A percentile compares a stretch with the other conserved stretches of the same genome.
These are phyloP conservation scores for Aspergillus coremiiformis DNA, from an alignment of 495 filamentous ascomycete species.

Conservation along the genomic window DNA sequence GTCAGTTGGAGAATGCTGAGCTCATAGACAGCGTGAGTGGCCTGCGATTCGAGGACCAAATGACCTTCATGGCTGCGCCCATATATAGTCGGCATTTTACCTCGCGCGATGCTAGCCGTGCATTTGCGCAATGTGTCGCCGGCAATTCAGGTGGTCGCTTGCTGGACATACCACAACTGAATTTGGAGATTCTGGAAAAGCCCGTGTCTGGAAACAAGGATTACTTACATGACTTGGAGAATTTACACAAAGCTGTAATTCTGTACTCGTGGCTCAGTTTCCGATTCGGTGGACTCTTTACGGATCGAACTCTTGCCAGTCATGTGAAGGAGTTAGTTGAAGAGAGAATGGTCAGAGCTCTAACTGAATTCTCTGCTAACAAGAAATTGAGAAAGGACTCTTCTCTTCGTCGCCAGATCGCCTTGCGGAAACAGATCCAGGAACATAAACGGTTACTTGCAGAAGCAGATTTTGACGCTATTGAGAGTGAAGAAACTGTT, in stretches of 20 bases:
- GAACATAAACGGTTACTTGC: constrained; percentile 22
- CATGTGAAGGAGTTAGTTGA: constrained; percentile 78
- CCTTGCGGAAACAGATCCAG: constrained; percentile 32
- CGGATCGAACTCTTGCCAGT: constrained; percentile 64
- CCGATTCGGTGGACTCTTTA: constrained; percentile 69
- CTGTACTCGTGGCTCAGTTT: constrained; percentile 82
- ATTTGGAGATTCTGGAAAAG: constrained; percentile 61
- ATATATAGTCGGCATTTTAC: constrained; percentile 21
- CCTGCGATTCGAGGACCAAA: constrained; percentile 62
- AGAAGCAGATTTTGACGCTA: constrained; percentile 11
- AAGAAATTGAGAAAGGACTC: constrained; percentile 38
- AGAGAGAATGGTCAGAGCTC: constrained; percentile 59
- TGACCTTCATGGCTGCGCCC: constrained; percentile 69
- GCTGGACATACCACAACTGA: constrained; percentile 54
- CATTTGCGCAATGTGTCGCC: constrained; percentile 62
- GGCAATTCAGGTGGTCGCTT: constrained; percentile 54
- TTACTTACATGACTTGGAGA: constrained; percentile 61
- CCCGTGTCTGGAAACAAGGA: constrained; percentile 34
- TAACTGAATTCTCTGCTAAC: constrained; percentile 50
- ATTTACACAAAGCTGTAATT: constrained; percentile 71
- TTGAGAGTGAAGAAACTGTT: constrained; percentile 9
- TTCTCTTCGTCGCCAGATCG: constrained; percentile 37
- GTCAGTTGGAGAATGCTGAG: constrained; percentile 57
- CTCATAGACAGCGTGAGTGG: constrained; percentile 56
- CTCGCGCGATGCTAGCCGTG: constrained; percentile 37